Conservation (phyloP, 108 stramenopile genomes). For the Conticribra weissflogii region DNA sequence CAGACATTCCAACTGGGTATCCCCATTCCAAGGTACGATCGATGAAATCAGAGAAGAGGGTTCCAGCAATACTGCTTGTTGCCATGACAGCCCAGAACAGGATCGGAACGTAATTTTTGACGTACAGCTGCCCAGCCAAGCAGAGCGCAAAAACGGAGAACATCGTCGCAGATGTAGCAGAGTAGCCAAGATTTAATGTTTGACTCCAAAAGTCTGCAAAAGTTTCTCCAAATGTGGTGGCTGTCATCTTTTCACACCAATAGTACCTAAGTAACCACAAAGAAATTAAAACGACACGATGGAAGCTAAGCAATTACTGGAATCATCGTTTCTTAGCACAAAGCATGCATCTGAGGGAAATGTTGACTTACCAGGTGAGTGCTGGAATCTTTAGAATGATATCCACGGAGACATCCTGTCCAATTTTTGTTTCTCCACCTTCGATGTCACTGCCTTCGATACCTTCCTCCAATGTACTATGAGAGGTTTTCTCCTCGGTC, state of each 20-base stretch:
- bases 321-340: too few relatives aligned
- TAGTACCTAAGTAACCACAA: too few relatives aligned
- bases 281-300: too few relatives aligned
- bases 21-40: constrained; percentile 6
- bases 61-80: constrained; percentile 9
- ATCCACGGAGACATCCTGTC: not conserved
- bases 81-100: constrained; percentile 5
- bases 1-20: constrained; percentile 1
- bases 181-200: not conserved
- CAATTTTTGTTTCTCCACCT: too few relatives aligned
- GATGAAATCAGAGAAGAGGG: constrained; percentile 4
- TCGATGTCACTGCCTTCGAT: too few relatives aligned
- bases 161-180: not conserved
- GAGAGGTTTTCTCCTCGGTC: too few relatives aligned
- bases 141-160: not conserved
- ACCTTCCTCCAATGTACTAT: too few relatives aligned
- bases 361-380: constrained; percentile 7
- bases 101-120: not conserved
- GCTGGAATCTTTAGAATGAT: constrained; percentile 17
- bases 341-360: too few relatives aligned
- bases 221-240: constrained; percentile 13
- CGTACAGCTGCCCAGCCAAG: not conserved
- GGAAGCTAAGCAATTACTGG: too few relatives aligned
- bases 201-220: constrained; percentile 24
- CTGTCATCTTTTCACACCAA: constrained; percentile 17